Evolutionary conservation across 2,329 filamentous ascomycete species (phyloP).

Genomic region (Diaporthe helianthi): DNA sequence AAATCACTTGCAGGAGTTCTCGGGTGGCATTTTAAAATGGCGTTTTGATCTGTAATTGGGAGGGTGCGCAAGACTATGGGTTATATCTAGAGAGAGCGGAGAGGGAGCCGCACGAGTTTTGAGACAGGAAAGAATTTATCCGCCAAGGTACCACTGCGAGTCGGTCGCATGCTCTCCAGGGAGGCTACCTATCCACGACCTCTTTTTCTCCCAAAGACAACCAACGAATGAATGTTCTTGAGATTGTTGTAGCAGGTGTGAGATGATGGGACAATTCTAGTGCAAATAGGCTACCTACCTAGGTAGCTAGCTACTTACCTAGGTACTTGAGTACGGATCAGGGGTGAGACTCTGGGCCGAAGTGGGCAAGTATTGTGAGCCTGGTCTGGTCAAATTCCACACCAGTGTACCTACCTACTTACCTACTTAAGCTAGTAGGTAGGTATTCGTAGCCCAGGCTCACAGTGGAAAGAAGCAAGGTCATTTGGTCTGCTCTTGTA

Average conservation of each 20-base stretch:
- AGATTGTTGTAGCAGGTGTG: background rate
- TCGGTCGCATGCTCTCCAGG: background rate
- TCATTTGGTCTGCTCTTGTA: too few species aligned
- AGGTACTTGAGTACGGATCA: too few species aligned
- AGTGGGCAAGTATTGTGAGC: background rate
- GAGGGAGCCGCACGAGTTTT: background rate
- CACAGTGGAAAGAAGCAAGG: too few species aligned
- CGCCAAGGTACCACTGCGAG: background rate
- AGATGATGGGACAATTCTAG: background rate
- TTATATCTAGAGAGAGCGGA: background rate
- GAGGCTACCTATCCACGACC: background rate
- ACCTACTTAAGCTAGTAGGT: too few species aligned
- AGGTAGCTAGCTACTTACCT: too few species aligned
- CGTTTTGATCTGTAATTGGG: background rate
- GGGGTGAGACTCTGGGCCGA: background rate
- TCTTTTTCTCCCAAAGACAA: background rate
- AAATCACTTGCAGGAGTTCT: conserved; percentile 1
- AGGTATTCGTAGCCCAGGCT: too few species aligned
- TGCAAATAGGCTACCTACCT: background rate
- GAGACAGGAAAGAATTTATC: background rate
- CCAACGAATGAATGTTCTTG: background rate
- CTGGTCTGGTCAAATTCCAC: background rate
- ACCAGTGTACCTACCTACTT: too few species aligned
- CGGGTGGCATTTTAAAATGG: conserved; percentile 7
- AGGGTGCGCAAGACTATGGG: background rate